These are phyloP conservation scores for Orbilia blumenaviensis DNA, from an alignment of 2,329 filamentous ascomycete genomes.

Conservation along the genomic window DNA sequence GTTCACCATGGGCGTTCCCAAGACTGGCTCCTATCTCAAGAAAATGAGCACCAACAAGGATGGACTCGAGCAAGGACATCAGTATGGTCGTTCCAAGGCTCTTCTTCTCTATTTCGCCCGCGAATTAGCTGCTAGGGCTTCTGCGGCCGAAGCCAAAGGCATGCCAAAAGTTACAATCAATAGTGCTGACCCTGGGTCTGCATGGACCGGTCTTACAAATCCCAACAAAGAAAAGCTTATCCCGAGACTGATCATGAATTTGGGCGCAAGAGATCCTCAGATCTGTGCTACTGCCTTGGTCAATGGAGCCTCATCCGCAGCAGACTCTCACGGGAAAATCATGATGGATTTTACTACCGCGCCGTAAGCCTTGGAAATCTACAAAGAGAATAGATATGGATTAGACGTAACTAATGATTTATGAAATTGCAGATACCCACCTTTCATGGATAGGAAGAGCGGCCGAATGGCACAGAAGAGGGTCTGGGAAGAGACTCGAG, in stretches of 20 bases:
- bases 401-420: neutral
- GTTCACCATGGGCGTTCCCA: constrained; percentile 60
- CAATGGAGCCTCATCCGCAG: constrained; percentile 60
- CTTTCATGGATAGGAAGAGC: constrained; percentile 60
- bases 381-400: constrained; percentile 13
- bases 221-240: constrained; percentile 61
- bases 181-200: constrained; percentile 61
- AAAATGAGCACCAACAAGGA: constrained; percentile 61
- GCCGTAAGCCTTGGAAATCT: constrained; percentile 57
- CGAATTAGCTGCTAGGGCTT: constrained; percentile 59
- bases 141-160: constrained; percentile 54
- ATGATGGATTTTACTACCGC: constrained; percentile 61
- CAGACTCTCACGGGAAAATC: constrained; percentile 60
- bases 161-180: constrained; percentile 60
- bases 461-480: constrained; percentile 56
- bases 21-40: constrained; percentile 60
- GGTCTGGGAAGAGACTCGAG: constrained; percentile 58
- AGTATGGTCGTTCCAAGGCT: constrained; percentile 61
- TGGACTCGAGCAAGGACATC: constrained; percentile 61
- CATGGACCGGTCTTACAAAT: constrained; percentile 61
- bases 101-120: constrained; percentile 61
- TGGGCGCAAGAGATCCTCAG: constrained; percentile 60
- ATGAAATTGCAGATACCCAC: constrained; percentile 58
- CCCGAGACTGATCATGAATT: constrained; percentile 61
- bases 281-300: constrained; percentile 61